Evolutionary conservation across 2,329 filamentous ascomycete genomes (phyloP).

Genomic region (Cucurbitaria berberidis): DNA sequence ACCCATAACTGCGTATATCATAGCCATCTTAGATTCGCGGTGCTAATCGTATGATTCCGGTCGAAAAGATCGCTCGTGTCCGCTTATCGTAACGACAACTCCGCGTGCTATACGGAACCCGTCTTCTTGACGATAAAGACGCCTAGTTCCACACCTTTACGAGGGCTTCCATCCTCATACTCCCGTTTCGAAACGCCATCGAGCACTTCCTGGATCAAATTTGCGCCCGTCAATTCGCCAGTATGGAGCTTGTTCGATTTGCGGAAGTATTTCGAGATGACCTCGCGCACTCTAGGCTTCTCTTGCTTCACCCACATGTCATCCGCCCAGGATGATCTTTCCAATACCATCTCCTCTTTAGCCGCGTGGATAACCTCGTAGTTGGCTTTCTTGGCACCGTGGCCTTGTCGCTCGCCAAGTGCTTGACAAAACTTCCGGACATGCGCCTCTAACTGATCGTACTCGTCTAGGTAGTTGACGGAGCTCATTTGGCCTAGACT

Average conservation of each 20-base stretch:
- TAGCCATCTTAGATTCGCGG: not conserved
- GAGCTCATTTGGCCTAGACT: constrained; percentile 62
- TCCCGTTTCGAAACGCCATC: constrained; percentile 62
- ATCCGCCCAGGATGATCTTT: constrained; percentile 61
- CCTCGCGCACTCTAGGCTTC: constrained; percentile 62
- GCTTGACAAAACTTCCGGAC: constrained; percentile 38
- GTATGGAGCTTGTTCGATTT: constrained; percentile 52
- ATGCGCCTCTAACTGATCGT: constrained; percentile 55
- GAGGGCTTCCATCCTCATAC: constrained; percentile 53
- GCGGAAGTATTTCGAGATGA: constrained; percentile 54
- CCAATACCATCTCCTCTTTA: constrained; percentile 58
- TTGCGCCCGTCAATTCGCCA: constrained; percentile 58
- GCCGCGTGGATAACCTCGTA: constrained; percentile 59
- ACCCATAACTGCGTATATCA: not conserved
- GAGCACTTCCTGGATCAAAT: constrained; percentile 64
- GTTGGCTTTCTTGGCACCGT: constrained; percentile 39
- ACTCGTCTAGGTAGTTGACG: constrained; percentile 61
- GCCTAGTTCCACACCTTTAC: constrained; percentile 55
- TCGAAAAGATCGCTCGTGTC: not conserved
- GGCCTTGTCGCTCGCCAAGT: constrained; percentile 36
- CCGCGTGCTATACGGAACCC: not conserved
- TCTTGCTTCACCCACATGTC: constrained; percentile 72
- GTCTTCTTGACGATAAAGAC: constrained; percentile 54
- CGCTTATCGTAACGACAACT: not conserved
- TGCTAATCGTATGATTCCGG: not conserved